Evolutionary conservation across 2,329 filamentous ascomycete genomes (phyloP), one percentile per base, ranked within the genome.

Genomic region (Pyrenophora teres): DNA sequence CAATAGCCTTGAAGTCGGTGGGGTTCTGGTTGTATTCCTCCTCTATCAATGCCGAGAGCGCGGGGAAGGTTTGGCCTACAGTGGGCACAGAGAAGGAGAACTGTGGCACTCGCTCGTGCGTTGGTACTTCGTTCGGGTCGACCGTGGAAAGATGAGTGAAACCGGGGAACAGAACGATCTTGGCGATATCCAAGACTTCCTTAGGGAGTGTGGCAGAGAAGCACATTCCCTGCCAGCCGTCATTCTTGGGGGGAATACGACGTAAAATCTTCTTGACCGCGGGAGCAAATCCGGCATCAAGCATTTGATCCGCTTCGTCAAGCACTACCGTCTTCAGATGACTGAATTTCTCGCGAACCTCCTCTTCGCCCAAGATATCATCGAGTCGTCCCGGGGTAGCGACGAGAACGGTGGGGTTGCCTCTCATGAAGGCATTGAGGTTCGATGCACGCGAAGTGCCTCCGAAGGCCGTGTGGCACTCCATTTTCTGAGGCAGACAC

Each of bases 241-340:
- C 60, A 49, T 64, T 73, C 72, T 83, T 83, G 6, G 77, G 72
- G 8, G 81, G 81, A 38, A 84, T 75, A 30, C 75, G 72, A 18
- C 69, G 71, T 25, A 83, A 72, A 30, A 84, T 82, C 42, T 78
- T 73, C 59, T 78, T 78, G 48, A 84, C 77, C 18, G 78, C 80
- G 9, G 77, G 75, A 21, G 81, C 71, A 58, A 84, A 84, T 19
- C 82, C 81, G 44, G 78, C 69, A 35, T 83, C 77, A 16, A 83
- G 73, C 54, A 79, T 79, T 43, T 77, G 71, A 45, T 80, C 77
- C 16, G 70, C 72, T 43, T 72, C 70, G 31, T 79, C 75, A 2
- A 78, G 67, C 19, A 80, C 72, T n/a, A 80, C 62, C n/a, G 77
- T 76, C 39, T 72, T 71, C 18, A 78, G 60, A 52, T 79, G 71